Conservation (phyloP, 2,329 filamentous ascomycete species). For the Chaetothyriales sp. region DNA sequence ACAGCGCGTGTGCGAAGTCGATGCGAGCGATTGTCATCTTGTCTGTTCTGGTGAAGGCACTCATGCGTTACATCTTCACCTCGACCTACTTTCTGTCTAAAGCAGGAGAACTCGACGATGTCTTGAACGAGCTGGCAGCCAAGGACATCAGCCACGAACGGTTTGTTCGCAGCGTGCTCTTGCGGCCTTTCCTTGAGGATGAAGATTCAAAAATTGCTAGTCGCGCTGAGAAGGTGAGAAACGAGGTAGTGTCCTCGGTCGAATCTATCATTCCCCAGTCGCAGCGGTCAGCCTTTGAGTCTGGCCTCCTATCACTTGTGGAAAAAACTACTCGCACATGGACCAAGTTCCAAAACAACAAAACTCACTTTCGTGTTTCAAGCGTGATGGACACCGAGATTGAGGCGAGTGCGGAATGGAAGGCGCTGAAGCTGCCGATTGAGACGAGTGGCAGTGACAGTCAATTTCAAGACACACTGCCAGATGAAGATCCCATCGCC, state of each 20-base stretch:
- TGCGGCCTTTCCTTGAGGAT: conserved; percentile 2
- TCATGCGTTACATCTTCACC: conserved; percentile 8
- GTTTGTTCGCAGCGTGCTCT: conserved; percentile 1
- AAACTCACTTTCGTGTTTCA: background rate
- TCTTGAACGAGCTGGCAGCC: conserved; percentile 59
- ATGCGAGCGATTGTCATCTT: conserved; percentile 6
- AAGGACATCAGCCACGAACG: conserved; percentile 8
- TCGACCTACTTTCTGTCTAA: conserved; percentile 8
- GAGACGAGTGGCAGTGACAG: background rate
- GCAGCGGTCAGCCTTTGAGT: background rate
- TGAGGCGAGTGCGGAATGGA: background rate
- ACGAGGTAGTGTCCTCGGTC: conserved; percentile 1
- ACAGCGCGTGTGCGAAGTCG: conserved; percentile 1
- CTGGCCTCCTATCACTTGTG: conserved; percentile 1
- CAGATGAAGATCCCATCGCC: background rate
- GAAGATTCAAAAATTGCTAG: conserved; percentile 2
- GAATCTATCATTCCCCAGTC: background rate
- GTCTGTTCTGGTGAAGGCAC: conserved; percentile 3
- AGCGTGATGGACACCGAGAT: background rate
- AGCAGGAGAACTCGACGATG: conserved; percentile 23
- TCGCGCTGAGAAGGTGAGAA: conserved; percentile 1
- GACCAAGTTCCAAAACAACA: background rate
- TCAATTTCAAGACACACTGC: background rate
- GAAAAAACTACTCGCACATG: background rate
- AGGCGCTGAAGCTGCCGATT: background rate